phyloP scores from a whole-genome alignment of 495 filamentous ascomycete genomes.

The Penicillium samsonianum region DNA sequence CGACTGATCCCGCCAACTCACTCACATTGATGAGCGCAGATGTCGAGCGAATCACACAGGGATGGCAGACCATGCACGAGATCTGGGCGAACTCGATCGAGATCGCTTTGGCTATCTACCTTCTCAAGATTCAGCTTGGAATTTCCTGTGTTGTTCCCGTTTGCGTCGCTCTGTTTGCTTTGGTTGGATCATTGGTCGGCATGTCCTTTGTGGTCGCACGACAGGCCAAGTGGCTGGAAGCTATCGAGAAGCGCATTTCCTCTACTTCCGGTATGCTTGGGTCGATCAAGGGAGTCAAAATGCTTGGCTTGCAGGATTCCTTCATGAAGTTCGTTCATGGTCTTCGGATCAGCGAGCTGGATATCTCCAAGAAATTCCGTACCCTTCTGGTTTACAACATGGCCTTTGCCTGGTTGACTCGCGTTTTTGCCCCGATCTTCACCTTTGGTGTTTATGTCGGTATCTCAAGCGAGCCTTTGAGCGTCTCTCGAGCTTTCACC shows the following conservation, averaged over 20 bases:
- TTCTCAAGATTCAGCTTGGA: constrained; percentile 59
- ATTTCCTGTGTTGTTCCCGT: constrained; percentile 54
- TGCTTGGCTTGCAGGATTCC: constrained; percentile 54
- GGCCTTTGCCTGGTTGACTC: constrained; percentile 54
- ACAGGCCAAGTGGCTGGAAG: constrained; percentile 32
- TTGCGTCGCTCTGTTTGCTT: constrained; percentile 46
- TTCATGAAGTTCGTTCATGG: constrained; percentile 46
- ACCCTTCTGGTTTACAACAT: constrained; percentile 56
- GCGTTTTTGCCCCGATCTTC: constrained; percentile 52
- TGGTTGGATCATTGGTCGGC: constrained; percentile 39
- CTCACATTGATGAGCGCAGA: constrained; percentile 67
- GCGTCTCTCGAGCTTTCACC: constrained; percentile 56
- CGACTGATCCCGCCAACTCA: constrained; percentile 51
- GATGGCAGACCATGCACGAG: constrained; percentile 54
- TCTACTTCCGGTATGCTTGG: constrained; percentile 56
- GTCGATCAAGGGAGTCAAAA: constrained; percentile 63
- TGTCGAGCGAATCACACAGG: constrained; percentile 54
- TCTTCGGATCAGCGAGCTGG: constrained; percentile 58
- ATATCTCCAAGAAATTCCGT: constrained; percentile 57
- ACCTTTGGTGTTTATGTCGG: constrained; percentile 54
- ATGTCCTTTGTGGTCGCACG: constrained; percentile 32
- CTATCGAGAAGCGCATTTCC: constrained; percentile 53
- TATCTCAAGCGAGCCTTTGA: constrained; percentile 51
- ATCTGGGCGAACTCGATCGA: constrained; percentile 61
- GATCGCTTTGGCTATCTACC: constrained; percentile 58